Conservation (phyloP, 169 alveolate genomes). For the Eimeria zaria region DNA sequence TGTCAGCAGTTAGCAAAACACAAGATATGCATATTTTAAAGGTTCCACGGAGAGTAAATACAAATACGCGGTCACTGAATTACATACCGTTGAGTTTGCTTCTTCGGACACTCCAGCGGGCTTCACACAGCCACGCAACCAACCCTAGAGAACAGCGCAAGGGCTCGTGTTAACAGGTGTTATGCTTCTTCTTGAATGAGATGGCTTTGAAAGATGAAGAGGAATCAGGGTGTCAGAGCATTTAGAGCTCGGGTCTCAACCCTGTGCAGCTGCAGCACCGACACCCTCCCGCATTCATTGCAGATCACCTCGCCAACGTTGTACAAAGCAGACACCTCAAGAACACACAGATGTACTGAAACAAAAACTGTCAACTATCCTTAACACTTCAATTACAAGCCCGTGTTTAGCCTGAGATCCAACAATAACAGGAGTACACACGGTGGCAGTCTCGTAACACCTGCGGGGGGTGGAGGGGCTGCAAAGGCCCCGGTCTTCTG, state of each 20-base stretch:
- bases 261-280: constrained; percentile 26
- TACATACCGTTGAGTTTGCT: not conserved
- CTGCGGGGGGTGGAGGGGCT: not conserved
- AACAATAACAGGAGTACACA: not conserved
- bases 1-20: not conserved
- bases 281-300: constrained; percentile 12
- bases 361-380: not conserved
- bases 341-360: not conserved
- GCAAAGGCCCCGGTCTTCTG: constrained; percentile 7
- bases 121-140: not conserved
- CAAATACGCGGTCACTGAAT: not conserved
- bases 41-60: not conserved
- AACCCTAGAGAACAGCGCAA: not conserved
- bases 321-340: not conserved
- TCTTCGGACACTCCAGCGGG: not conserved
- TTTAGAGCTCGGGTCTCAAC: not conserved
- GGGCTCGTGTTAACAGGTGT: not conserved
- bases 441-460: constrained; percentile 12
- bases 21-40: not conserved
- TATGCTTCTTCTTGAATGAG: not conserved
- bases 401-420: not conserved
- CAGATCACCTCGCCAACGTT: not conserved
- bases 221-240: not conserved
- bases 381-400: not conserved
- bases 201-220: not conserved